These are phyloP conservation scores for Murraya paniculata DNA, from an alignment of 345 rosid genomes.

Conservation along the genomic window DNA sequence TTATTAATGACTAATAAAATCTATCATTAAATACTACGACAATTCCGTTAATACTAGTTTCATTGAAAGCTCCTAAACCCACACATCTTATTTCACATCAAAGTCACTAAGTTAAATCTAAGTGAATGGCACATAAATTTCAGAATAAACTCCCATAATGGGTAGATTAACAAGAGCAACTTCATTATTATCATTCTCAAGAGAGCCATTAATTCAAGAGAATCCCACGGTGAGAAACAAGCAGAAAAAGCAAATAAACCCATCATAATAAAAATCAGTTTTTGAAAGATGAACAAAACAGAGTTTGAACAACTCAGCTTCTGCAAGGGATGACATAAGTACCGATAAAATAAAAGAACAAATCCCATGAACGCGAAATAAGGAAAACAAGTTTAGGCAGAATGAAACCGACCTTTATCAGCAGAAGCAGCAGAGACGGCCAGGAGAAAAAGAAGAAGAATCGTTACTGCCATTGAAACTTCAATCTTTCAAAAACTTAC, in stretches of 20 bases:
- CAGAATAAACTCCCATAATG: neutral
- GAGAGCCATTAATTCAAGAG: neutral
- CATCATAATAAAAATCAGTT: neutral
- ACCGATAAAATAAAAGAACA: neutral
- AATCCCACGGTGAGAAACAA: neutral
- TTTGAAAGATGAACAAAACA: neutral
- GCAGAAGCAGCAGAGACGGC: conserved; percentile 34
- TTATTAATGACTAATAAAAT: conserved; percentile 7
- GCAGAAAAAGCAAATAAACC: neutral
- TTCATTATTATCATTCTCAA: neutral
- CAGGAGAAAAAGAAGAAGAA: conserved; percentile 28
- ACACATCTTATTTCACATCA: neutral
- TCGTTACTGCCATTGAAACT: conserved; percentile 29
- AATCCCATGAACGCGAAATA: neutral
- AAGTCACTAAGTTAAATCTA: neutral
- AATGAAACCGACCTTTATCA: conserved; percentile 35
- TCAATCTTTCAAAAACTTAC: conserved; percentile 31
- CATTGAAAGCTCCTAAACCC: neutral
- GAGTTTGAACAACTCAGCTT: conserved; percentile 5
- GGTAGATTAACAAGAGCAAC: neutral
- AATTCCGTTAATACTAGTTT: neutral
- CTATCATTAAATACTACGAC: neutral
- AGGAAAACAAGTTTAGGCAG: conserved; percentile 1
- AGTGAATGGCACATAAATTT: neutral
- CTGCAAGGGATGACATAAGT: neutral